Base-by-base conservation (phyloP, 345 rosid species). In the Eucalyptus marginata region DNA sequence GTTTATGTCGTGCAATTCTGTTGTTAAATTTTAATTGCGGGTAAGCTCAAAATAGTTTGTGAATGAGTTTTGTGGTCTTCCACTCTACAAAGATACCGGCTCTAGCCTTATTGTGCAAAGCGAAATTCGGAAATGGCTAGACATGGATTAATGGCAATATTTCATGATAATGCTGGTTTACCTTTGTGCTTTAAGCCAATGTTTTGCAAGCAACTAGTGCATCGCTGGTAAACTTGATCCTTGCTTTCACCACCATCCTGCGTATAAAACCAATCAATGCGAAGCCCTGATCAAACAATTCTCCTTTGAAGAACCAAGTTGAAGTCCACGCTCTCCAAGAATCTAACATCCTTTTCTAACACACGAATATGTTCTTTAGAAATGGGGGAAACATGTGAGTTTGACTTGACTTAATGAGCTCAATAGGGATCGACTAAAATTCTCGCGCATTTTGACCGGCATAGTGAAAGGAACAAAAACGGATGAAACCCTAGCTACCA, bases 161-260 rank as follows among this genome's bases (percentile, higher is more conserved):
- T 71, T 71, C 81, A 5, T 71, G 46, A 18, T 33, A 36, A 18
- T 10, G 58, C 86, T 27, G 76, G 59, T 43, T 46, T 91, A 95
- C 98, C 98, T 92, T 49, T 94, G 90, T 96, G 98, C 92, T 95
- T 95, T 76, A 88, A 89, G 62, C 93, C 95, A 92, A 97, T 97
- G 91, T 91, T 95, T 91, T 95, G 94, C 90, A 96, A 89, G 58
- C 95, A 93, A 84, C 95, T 92, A 27, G 98, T 94, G 91, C 98
- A 94, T 88, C 98, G 95, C n/a, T 91, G 89, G 89, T 93, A 95
- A 86, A 97, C 96, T 80, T 93, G 94, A 87, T 96, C 97, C 40
- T 94, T 91, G 90, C 97, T 96, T 93, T 97, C 99, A 91, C 99
- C 99, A 88, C 99, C 56, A 40, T 40, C 40, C 99, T 96, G 91